Evolutionary conservation across 257 asterid genomes (phyloP), one percentile per base, ranked within the genome.

Genomic region (Knoxia roxburghii): DNA sequence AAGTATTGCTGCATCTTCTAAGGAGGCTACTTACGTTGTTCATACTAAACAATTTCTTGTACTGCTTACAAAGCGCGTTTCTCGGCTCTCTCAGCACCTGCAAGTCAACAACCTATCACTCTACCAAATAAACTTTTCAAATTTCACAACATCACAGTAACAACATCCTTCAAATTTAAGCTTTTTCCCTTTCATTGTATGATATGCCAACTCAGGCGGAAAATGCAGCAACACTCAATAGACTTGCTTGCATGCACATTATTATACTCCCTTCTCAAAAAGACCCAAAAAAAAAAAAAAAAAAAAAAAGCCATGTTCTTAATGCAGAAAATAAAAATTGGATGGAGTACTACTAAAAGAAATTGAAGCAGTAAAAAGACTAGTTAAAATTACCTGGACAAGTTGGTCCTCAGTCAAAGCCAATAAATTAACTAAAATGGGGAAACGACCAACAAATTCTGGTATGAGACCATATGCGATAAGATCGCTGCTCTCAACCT

Each of bases 401-500:
- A 91, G 95, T 79, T 91, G 95, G 73, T 89, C 91, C 82, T 86
- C 95, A 2, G 94, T 81, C 72, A 91, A 83, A 74, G 98, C 96
- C 49, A 89, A 81, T 81, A 91, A 77, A 78, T 88, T 85, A 77
- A 91, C 98, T 84, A 91, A 85, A 75, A 91, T 85, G 68, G 98
- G 98, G 80, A 91, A 88, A 69, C 98, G 96, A 72, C 98, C 96
- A 74, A 88, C 82, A 78, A 86, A 91, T 72, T 91, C 98, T 65
- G 96, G 98, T 73, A 91, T 91, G 78, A 91, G 91, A 54, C 98
- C 98, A 46, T 91, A 89, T 9, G 91, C 85, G 66, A 91, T 85
- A 65, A 91, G 91, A 82, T 91, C 98, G 81, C 96, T 88, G 70
- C 98, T 91, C 74, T 91, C 98, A 61, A 83, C 96, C 98, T 91